phyloP scores from a whole-genome alignment of 495 filamentous ascomycete genomes.

The Penicillium cinerascens region DNA sequence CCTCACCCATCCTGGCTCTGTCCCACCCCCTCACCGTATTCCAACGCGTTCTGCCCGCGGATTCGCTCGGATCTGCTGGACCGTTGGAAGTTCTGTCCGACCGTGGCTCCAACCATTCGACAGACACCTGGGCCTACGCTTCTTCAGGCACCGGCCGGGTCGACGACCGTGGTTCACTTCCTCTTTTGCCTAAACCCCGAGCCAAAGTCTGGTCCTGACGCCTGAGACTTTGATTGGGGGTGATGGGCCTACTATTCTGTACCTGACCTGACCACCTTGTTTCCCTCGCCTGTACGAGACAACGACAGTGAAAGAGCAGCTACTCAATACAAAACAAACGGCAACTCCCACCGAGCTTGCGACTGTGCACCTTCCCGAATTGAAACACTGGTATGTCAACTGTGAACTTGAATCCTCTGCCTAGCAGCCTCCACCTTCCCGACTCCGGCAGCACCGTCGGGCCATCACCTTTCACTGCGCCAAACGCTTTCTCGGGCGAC shows the following conservation, averaged over 20 bases:
- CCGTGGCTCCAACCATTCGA: conserved; percentile 27
- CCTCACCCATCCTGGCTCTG: conserved; percentile 6
- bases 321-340: background rate
- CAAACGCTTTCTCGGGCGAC: conserved; percentile 27
- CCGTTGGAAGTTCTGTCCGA: conserved; percentile 32
- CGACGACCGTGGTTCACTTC: conserved; percentile 19
- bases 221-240: conserved; percentile 12
- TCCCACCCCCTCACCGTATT: conserved; percentile 3
- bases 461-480: conserved; percentile 20
- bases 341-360: background rate
- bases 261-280: background rate
- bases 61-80: conserved; percentile 33
- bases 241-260: background rate
- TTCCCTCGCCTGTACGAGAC: background rate
- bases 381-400: conserved; percentile 14
- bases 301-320: background rate
- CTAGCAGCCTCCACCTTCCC: conserved; percentile 7
- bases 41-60: background rate
- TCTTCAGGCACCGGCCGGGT: conserved; percentile 20
- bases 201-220: conserved; percentile 13
- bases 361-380: background rate
- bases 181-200: background rate
- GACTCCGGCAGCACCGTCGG: conserved; percentile 11
- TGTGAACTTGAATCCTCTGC: conserved; percentile 16
- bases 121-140: conserved; percentile 15